Base-by-base conservation (phyloP, 305 asterid species). In the Fraxinus dipetala region DNA sequence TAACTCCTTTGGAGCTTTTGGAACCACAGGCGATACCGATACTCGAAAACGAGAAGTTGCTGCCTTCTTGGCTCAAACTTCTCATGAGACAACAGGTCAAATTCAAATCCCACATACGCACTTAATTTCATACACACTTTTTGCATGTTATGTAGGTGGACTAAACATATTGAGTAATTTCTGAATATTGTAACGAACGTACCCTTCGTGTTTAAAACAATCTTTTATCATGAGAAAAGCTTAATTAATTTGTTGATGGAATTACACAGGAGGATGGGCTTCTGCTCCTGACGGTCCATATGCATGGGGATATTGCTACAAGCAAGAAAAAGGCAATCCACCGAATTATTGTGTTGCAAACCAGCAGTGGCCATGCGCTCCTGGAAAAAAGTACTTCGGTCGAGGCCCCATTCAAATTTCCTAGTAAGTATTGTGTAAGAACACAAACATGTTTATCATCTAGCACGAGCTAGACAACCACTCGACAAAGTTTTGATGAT, bases 221-320 rank as follows among this genome's bases (percentile, higher is more conserved):
- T 9, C 11, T 38, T 38, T 38, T 38, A 8, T 38, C 11, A 43
- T 43, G 54, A 43, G 54, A 43, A 40, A 40, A 43, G n/a, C 54
- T 43, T 11, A 43, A 38, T 38, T 1, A 43, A 43, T 3, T 43
- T 11, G 54, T 43, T 43, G 16, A 11, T 43, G 54, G 54, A 2
- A 43, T 43, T 43, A 75, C 34, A 13, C 5, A 87, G 89, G 87
- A 2, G 89, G 90, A 2, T 88, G 84, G 85, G 28, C 82, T 65
- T 79, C 79, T 3, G 89, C 89, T 2, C 87, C 87, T 0, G 89
- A 84, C 59, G 89, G 90, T 0, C 80, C 90, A 67, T 85, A 84
- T 76, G 83, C 90, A 77, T 85, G 87, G 90, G 89, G 87, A 79
- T 87, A 87, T 56, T 87, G 89, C 86, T 82, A 24, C 82, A 82